phyloP scores from a whole-genome alignment of 2,329 filamentous ascomycete species.

The Pyrenochaeta sp. region DNA sequence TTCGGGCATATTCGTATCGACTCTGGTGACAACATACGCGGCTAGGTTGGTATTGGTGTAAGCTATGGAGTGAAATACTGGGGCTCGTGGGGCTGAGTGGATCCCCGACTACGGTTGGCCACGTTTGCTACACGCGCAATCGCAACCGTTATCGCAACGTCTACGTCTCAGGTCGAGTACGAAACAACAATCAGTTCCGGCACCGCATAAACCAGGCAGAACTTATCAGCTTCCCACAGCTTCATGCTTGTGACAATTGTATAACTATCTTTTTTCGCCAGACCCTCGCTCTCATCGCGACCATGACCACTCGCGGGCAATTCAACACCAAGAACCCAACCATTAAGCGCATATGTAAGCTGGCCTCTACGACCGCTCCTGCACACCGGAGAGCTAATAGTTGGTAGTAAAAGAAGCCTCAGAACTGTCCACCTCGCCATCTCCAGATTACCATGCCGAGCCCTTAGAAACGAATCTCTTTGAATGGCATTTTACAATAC shows the following conservation, averaged over 20 bases:
- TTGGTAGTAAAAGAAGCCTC: constrained; percentile 83
- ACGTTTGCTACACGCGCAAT: constrained; percentile 6
- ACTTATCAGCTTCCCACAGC: neutral
- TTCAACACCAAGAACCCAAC: constrained; percentile 83
- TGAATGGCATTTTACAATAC: constrained; percentile 99
- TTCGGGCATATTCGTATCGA: too few relatives aligned
- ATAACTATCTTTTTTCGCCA: neutral
- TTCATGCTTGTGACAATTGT: neutral
- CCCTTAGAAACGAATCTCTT: constrained; percentile 91
- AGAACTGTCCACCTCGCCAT: constrained; percentile 82
- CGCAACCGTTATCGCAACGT: constrained; percentile 24
- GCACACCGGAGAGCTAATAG: constrained; percentile 23
- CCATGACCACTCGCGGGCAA: constrained; percentile 53
- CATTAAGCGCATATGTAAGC: constrained; percentile 81
- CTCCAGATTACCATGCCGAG: constrained; percentile 82
- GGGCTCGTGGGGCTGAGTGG: too few relatives aligned
- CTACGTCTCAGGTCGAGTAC: constrained; percentile 21
- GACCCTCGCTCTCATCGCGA: constrained; percentile 1
- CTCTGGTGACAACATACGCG: too few relatives aligned
- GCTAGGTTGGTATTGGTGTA: too few relatives aligned
- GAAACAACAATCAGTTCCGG: neutral
- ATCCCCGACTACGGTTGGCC: neutral
- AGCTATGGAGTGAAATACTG: too few relatives aligned
- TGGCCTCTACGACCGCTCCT: neutral
- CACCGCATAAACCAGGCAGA: neutral